phyloP scores from a whole-genome alignment of 75 land plant species.

The Isoetes taiwanensis region DNA sequence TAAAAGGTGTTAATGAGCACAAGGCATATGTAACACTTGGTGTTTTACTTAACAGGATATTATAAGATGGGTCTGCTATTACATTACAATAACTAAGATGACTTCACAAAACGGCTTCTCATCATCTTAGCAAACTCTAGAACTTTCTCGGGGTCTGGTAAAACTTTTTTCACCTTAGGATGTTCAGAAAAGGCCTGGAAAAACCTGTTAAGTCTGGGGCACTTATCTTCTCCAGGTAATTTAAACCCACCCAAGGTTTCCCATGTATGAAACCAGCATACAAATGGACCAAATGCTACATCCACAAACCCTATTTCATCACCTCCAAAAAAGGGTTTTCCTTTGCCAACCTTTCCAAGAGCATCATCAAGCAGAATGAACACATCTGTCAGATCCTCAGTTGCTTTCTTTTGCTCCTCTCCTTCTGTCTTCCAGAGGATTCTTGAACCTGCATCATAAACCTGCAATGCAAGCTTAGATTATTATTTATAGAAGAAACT shows the following conservation, averaged over 20 bases:
- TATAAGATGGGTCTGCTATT: too few species aligned
- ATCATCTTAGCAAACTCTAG: conserved; percentile 14
- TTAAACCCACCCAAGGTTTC: conserved; percentile 26
- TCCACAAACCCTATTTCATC: conserved; percentile 22
- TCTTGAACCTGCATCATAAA: conserved; percentile 11
- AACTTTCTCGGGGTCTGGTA: conserved; percentile 14
- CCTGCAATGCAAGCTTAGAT: too few species aligned
- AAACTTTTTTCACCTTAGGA: conserved; percentile 13
- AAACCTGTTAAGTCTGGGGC: conserved; percentile 26
- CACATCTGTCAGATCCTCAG: conserved; percentile 25
- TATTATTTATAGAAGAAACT: too few species aligned
- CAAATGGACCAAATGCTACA: conserved; percentile 12
- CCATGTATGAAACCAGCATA: conserved; percentile 16
- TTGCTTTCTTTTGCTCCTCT: conserved; percentile 15
- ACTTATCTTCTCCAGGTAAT: conserved; percentile 21
- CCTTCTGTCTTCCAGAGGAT: conserved; percentile 21
- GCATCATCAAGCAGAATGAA: conserved; percentile 38
- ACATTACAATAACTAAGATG: too few species aligned
- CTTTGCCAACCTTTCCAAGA: conserved; percentile 27
- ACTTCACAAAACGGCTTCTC: too few species aligned
- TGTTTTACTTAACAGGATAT: too few species aligned
- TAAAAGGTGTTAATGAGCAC: too few species aligned
- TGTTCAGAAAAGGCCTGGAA: conserved; percentile 14
- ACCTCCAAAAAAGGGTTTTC: conserved; percentile 18
- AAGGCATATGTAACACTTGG: too few species aligned